A percentile compares a stretch with the other conserved stretches of the same genome.
Conservation (phyloP, 1,139 yeast genomes). For the Debaryomycetaceae sp. region DNA sequence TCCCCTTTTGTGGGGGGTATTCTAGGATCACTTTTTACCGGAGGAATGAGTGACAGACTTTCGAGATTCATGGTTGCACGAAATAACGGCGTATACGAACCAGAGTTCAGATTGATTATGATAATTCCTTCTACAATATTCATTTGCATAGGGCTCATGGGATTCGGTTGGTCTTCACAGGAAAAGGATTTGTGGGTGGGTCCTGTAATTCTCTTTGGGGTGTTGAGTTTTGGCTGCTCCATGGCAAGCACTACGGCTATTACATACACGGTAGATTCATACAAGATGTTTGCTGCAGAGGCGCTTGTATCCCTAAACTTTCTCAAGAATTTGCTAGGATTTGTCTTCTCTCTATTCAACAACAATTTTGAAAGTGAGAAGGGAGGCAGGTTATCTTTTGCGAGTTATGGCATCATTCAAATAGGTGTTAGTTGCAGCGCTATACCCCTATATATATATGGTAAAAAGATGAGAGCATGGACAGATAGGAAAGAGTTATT, state of each 20-base stretch:
- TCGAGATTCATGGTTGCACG: conserved; percentile 32
- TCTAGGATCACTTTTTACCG: conserved; percentile 54
- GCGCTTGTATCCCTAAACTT: conserved; percentile 55
- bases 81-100: conserved; percentile 58
- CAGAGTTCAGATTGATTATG: conserved; percentile 59
- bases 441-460: conserved; percentile 54
- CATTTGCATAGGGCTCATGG: conserved; percentile 51
- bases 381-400: conserved; percentile 48
- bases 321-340: conserved; percentile 53
- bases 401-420: conserved; percentile 54
- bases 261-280: conserved; percentile 58
- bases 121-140: conserved; percentile 47
- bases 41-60: conserved; percentile 46
- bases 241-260: conserved; percentile 61
- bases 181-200: conserved; percentile 54
- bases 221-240: conserved; percentile 57
- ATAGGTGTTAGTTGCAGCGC: conserved; percentile 46
- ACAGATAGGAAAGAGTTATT: conserved; percentile 41
- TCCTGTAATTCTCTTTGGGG: conserved; percentile 54
- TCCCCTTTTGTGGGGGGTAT: conserved; percentile 60
- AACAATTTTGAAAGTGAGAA: conserved; percentile 38
- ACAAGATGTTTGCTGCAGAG: conserved; percentile 58
- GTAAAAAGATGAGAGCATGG: conserved; percentile 51
- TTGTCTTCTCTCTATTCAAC: conserved; percentile 55
- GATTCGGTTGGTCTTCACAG: conserved; percentile 59